A percentile compares a stretch with the other conserved stretches of the same genome.
Evolutionary conservation across 352 stramenopile species (phyloP).

Genomic region (Phytophthora ramorum): DNA sequence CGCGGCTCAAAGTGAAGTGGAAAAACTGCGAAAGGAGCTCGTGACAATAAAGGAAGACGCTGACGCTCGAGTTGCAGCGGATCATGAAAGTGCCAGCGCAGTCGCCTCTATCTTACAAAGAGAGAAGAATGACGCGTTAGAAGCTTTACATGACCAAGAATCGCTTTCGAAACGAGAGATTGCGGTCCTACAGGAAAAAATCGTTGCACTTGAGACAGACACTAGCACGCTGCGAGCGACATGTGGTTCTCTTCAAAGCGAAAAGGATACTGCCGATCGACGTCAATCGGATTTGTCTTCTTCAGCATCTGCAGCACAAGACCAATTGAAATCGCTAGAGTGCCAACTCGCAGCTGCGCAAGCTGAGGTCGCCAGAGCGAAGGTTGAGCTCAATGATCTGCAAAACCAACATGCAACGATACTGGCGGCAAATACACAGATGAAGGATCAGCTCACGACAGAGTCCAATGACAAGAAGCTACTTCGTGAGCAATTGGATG

Average conservation of each 20-base stretch:
- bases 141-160: slow-evolving; percentile 24
- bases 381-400: slow-evolving; percentile 34
- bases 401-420: slow-evolving; percentile 40
- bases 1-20: slow-evolving; percentile 9
- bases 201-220: slow-evolving; percentile 20
- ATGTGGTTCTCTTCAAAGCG: slow-evolving; percentile 20
- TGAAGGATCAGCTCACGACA: slow-evolving; percentile 52
- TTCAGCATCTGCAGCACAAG: slow-evolving; percentile 3
- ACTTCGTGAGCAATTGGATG: slow-evolving; percentile 40
- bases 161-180: slow-evolving; percentile 25
- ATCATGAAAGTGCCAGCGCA: slow-evolving; percentile 8
- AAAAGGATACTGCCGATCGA: slow-evolving; percentile 15
- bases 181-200: slow-evolving; percentile 13
- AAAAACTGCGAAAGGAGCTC: slow-evolving; percentile 22
- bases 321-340: slow-evolving; percentile 27
- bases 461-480: slow-evolving; percentile 54
- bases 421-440: slow-evolving; percentile 36
- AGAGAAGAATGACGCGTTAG: slow-evolving; percentile 17
- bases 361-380: slow-evolving; percentile 25
- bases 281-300: slow-evolving; percentile 4
- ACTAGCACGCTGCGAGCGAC: slow-evolving; percentile 13
- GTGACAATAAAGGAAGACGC: slow-evolving; percentile 11
- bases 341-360: slow-evolving; percentile 19
- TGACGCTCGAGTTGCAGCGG: not conserved
- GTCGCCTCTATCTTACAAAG: slow-evolving; percentile 2